phyloP scores from a whole-genome alignment of 164 flowering plant genomes.

The Sextonia rubra region DNA sequence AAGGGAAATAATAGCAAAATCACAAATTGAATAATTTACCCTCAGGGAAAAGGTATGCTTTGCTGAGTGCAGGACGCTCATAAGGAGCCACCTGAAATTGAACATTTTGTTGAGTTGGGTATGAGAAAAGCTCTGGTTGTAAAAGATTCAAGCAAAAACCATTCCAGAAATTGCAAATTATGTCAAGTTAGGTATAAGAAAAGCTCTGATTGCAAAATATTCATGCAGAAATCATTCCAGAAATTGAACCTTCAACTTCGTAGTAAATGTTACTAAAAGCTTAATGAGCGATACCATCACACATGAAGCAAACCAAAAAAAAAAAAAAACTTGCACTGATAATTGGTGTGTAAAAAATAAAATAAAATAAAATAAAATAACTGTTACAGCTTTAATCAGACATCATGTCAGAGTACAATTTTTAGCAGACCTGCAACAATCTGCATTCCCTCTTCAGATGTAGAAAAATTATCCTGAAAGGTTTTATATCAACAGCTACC shows the following conservation, averaged over 20 bases:
- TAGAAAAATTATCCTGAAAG: not conserved
- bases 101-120: not conserved
- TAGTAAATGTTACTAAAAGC: too few relatives aligned
- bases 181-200: not conserved
- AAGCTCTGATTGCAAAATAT: not conserved
- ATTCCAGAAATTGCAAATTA: not conserved
- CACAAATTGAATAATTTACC: slow-evolving; percentile 34
- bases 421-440: not conserved
- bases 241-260: too few relatives aligned
- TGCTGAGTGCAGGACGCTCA: slow-evolving; percentile 99
- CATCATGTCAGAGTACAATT: not conserved
- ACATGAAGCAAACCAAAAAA: too few relatives aligned
- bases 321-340: not conserved
- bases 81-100: slow-evolving; percentile 87
- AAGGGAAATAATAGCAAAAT: not conserved
- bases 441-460: not conserved
- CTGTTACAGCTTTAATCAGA: too few relatives aligned
- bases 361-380: too few relatives aligned
- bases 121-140: not conserved
- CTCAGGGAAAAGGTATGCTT: slow-evolving; percentile 91
- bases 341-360: too few relatives aligned
- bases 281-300: not conserved
- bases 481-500: not conserved
- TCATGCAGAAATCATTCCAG: not conserved
- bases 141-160: not conserved